Evolutionary conservation across 2,329 filamentous ascomycete species (phyloP).

Genomic region (Verticillium zaregamsianum): DNA sequence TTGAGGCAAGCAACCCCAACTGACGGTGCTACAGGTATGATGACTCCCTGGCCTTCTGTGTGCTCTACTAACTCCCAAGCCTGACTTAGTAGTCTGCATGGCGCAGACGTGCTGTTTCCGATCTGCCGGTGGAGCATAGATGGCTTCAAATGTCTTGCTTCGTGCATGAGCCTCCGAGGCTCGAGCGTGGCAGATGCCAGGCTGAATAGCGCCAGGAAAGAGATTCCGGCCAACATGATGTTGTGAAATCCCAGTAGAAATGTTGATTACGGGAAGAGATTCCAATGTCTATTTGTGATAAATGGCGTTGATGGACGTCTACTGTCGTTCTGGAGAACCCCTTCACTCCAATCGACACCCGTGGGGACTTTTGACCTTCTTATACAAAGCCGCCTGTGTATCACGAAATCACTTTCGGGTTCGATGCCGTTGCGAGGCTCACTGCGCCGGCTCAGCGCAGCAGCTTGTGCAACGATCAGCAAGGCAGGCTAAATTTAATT

Average conservation of each 20-base stretch:
- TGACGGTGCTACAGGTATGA: neutral
- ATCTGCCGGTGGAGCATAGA: neutral
- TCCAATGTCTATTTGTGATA: too few relatives aligned
- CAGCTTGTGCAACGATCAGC: neutral
- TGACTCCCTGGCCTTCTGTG: neutral
- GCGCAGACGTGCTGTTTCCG: neutral
- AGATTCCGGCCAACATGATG: neutral
- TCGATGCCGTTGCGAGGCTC: neutral
- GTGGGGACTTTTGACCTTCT: neutral
- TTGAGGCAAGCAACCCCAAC: constrained; percentile 6
- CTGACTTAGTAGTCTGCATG: neutral
- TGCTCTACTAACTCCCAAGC: neutral
- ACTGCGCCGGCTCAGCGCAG: neutral
- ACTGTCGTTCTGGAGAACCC: too few relatives aligned
- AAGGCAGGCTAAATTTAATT: neutral
- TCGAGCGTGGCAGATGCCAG: neutral
- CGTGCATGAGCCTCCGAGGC: neutral
- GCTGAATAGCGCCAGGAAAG: neutral
- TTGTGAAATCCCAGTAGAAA: too few relatives aligned
- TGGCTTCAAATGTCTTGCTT: neutral
- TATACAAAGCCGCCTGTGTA: neutral
- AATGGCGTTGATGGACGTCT: too few relatives aligned
- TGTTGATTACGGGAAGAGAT: too few relatives aligned
- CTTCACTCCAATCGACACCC: too few relatives aligned
- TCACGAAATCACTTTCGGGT: neutral